phyloP scores from a whole-genome alignment of 2,329 filamentous ascomycete genomes.

The Aspergillus amoenus region DNA sequence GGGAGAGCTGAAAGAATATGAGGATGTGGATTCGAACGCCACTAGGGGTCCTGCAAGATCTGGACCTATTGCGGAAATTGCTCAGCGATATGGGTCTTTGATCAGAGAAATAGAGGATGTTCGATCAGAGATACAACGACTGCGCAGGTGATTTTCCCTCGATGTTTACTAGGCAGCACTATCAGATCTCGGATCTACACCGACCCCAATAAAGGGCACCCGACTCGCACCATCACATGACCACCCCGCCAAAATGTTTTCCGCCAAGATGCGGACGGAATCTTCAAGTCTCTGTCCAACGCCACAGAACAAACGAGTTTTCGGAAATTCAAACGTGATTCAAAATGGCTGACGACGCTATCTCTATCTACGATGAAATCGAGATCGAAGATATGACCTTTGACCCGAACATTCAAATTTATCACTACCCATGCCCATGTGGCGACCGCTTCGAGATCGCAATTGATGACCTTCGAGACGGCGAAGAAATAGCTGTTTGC shows the following conservation, averaged over 20 bases:
- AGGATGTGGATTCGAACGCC: constrained; percentile 24
- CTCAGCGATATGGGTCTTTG: constrained; percentile 38
- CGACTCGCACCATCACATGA: constrained; percentile 29
- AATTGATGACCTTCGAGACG: constrained; percentile 79
- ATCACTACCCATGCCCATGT: constrained; percentile 95
- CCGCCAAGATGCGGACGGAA: constrained; percentile 4
- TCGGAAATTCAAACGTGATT: background rate
- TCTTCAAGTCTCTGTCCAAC: background rate
- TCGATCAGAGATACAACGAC: constrained; percentile 27
- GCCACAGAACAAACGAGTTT: background rate
- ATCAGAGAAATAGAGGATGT: constrained; percentile 36
- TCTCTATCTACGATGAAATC: constrained; percentile 92
- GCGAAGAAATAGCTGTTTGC: constrained; percentile 92
- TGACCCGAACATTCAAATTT: constrained; percentile 77
- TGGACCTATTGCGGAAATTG: constrained; percentile 36
- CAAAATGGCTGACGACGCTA: constrained; percentile 62
- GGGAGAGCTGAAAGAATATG: constrained; percentile 36
- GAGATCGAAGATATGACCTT: constrained; percentile 99
- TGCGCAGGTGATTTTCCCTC: constrained; percentile 15
- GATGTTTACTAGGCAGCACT: background rate
- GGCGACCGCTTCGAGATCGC: constrained; percentile 94
- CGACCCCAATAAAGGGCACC: background rate
- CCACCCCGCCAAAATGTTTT: constrained; percentile 25
- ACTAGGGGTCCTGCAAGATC: constrained; percentile 10
- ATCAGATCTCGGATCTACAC: background rate